Base-by-base conservation (phyloP, 177 flowering plant species). In the Vitis hybrid region DNA sequence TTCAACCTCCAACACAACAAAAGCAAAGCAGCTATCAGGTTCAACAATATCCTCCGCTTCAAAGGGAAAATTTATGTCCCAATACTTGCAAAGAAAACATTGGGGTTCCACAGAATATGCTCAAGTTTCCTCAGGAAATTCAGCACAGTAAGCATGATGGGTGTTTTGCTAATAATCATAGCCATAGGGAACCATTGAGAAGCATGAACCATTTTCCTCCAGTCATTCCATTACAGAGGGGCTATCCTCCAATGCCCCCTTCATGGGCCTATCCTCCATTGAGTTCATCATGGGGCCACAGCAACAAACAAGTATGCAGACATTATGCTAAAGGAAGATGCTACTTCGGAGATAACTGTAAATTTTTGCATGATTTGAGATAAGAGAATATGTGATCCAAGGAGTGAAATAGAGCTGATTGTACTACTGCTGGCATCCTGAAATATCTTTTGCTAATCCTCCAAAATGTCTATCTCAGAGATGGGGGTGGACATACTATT, bases 341-440 rank as follows among this genome's bases (percentile, higher is more conserved):
- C 74, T 48, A 71, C 50, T 85, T 54, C 82, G 97, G 93, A 61
- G 82, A 86, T 14, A 80, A 73, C 60, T 90, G 97, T 80, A 90
- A 81, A 78, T 88, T 75, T 66, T 71, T 77, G 71, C 93, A 89
- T 75, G 84, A 81, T 55, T 48, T 20, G 20, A 67, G 66, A 48
- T 58, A 67, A 32, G 53, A 11, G n/a, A 35, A 46, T 20, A 64
- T 64, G 67, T 35, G 46, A 35, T 35, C 8, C 46, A 35, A 35
- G 46, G 46, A 35, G 46, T 35, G 6, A 35, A 35, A 35, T 35
- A 35, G 46, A 35, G 46, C 46, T 35, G 2, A 24, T 24, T 24
- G 27, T 24, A 24, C 24, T 24, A 24, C 27, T 24, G 27, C 27
- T 24, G 27, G 0, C 3, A 24, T 24, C 27, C 27, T 24, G 27